A percentile compares a stretch with the other conserved stretches of the same genome.
Evolutionary conservation across 257 asterid species (phyloP).

Genomic region (Nicotiana benthamiana): DNA sequence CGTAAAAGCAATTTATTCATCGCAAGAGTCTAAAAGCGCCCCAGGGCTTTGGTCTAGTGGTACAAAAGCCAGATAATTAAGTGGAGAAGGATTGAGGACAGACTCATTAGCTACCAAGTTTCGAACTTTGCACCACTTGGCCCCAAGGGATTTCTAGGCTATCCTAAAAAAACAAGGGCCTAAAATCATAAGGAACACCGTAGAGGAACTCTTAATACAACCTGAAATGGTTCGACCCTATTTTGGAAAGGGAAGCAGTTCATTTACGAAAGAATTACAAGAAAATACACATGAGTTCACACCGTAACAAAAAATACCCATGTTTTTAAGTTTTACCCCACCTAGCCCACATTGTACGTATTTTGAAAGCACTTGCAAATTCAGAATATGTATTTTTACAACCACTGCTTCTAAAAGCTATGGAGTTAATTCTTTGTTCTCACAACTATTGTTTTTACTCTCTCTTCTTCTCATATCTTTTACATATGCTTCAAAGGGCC

Average conservation of each 20-base stretch:
- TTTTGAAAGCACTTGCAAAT: no score
- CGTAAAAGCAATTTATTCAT: not conserved
- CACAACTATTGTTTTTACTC: no score
- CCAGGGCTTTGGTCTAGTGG: not conserved
- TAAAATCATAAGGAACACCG: not conserved
- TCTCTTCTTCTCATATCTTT: no score
- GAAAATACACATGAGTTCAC: no score
- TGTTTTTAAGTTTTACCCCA: no score
- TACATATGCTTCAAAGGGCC: no score
- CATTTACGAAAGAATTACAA: no score
- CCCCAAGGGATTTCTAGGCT: not conserved
- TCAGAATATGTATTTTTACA: no score
- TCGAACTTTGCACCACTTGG: not conserved
- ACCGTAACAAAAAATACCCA: no score
- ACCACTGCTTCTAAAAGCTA: no score
- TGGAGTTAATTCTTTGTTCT: no score
- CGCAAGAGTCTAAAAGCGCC: not conserved
- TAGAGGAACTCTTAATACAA: not conserved
- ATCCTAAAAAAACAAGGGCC: not conserved
- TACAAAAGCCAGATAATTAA: not conserved
- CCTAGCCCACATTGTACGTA: no score
- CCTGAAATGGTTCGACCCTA: not conserved
- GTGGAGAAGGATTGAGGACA: not conserved
- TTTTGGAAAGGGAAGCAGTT: not conserved
- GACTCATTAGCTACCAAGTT: not conserved